phyloP scores from a whole-genome alignment of 371 early-diverging fungal species.

The Zancudomyces culisetae region DNA sequence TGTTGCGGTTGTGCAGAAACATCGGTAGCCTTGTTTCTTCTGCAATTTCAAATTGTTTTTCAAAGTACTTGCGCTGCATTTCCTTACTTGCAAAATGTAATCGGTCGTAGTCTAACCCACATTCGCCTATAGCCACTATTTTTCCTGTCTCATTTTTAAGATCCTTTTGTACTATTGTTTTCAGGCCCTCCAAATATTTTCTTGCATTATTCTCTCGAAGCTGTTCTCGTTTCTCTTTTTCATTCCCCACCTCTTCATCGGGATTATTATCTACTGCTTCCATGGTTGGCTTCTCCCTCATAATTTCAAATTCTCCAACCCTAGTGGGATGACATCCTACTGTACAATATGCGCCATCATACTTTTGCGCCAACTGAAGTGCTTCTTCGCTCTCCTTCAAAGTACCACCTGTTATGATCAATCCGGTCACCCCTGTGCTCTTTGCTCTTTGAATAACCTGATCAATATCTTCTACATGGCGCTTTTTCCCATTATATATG shows the following conservation, averaged over 20 bases:
- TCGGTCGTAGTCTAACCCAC: slow-evolving; percentile 85
- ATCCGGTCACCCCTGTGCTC: slow-evolving; percentile 38
- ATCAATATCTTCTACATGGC: slow-evolving; percentile 47
- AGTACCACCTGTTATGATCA: slow-evolving; percentile 60
- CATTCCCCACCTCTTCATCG: slow-evolving; percentile 16
- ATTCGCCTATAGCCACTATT: slow-evolving; percentile 82
- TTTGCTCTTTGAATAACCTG: slow-evolving; percentile 42
- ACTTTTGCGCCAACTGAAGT: slow-evolving; percentile 25
- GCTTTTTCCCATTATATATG: slow-evolving; percentile 52
- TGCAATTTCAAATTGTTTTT: slow-evolving; percentile 64
- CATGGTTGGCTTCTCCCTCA: too few relatives aligned
- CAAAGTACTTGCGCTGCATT: slow-evolving; percentile 51
- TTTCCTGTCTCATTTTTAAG: too few relatives aligned
- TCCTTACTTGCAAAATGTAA: slow-evolving; percentile 62
- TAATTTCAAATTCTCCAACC: slow-evolving; percentile 42
- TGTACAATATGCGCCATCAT: slow-evolving; percentile 39
- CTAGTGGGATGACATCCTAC: slow-evolving; percentile 84
- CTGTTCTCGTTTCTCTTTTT: too few relatives aligned
- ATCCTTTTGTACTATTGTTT: too few relatives aligned
- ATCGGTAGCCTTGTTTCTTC: slow-evolving; percentile 51
- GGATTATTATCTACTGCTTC: too few relatives aligned
- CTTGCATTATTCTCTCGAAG: too few relatives aligned
- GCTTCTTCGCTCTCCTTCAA: slow-evolving; percentile 43
- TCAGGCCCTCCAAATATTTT: too few relatives aligned
- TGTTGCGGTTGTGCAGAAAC: slow-evolving; percentile 77